Evolutionary conservation across 2,329 filamentous ascomycete genomes (phyloP), one percentile per base, ranked within the genome.

Genomic region (Fusarium ramigenum): DNA sequence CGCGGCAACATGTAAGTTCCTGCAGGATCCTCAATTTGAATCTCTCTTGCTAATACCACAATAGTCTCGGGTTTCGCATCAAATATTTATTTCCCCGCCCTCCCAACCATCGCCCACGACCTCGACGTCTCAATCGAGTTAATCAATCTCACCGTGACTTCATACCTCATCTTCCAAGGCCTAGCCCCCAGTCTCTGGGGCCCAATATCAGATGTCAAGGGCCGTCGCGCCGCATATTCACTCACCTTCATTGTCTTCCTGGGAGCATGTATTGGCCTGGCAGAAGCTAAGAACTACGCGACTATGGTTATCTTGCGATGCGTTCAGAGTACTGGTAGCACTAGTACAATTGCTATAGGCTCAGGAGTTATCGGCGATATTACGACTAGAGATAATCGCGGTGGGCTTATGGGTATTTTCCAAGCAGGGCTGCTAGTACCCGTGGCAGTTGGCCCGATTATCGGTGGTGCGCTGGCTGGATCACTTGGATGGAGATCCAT

Each of bases 141-240:
- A 14, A 81, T 85, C 66, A 86, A 85, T 58, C 78, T 86, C 46
- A 84, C 84, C 0, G 77, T 87, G 1, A 87, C 85, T 5, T 83
- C 84, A 0, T 87, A 87, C 53, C 79, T 86, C 64, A 84, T 90
- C 28, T 85, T 90, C 40, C 88, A 90, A 80, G 88, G 84, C 7
- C 70, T 90, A 1, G 85, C 87, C 0, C 89, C 89, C 0, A 84
- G 83, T 30, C 79, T 89, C 44, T 83, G 87, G 70, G 87, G 86
- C 1, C 84, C 84, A 19, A 78, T 88, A 14, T 85, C 86, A 2
- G 87, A 88, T 69, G 79, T 79, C 1, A 69, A 83, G 10, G 87
- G 87, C 0, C 82, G 87, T 7, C 82, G 86, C 19, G 79, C 81
- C 0, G 81, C 84, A n/a, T 87, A 85, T 63, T 80, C 83, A 19